phyloP scores from a whole-genome alignment of 148 eudicot species.

The Polygonum maritimum region DNA sequence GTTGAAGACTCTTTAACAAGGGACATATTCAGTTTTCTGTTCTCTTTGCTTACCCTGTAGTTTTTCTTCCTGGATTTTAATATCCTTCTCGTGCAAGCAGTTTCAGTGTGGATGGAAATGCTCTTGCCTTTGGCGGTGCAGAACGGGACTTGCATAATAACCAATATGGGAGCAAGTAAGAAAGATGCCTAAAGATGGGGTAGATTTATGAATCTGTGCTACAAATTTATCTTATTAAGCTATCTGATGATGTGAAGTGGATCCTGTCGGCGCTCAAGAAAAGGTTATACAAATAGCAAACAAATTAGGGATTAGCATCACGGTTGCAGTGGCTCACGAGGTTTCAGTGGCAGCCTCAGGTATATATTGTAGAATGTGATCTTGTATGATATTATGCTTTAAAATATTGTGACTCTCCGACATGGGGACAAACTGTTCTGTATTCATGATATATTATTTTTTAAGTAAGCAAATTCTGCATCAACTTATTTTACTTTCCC shows the following conservation, averaged over 20 bases:
- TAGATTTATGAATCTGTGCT: constrained; percentile 7
- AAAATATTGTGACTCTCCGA: background rate
- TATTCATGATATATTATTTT: background rate
- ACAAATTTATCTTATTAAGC: constrained; percentile 7
- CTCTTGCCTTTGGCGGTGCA: constrained; percentile 87
- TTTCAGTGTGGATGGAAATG: constrained; percentile 87
- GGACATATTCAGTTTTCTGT: background rate
- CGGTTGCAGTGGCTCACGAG: constrained; percentile 67
- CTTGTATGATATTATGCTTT: background rate
- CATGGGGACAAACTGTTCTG: background rate
- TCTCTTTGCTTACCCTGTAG: background rate
- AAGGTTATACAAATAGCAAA: constrained; percentile 67
- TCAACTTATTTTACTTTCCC: background rate
- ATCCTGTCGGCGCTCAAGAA: constrained; percentile 64
- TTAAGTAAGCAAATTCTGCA: background rate
- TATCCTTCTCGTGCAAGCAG: constrained; percentile 26
- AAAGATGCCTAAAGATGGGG: constrained; percentile 1
- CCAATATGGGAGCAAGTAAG: constrained; percentile 99
- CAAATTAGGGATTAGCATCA: constrained; percentile 46
- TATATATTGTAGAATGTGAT: constrained; percentile 14
- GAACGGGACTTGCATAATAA: constrained; percentile 79
- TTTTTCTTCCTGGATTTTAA: background rate
- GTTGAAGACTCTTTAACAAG: background rate
- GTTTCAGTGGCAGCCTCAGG: constrained; percentile 40
- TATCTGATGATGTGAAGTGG: constrained; percentile 31